These are phyloP conservation scores for Monosporascus sp. DNA, from an alignment of 2,329 filamentous ascomycete species.

Conservation along the genomic window DNA sequence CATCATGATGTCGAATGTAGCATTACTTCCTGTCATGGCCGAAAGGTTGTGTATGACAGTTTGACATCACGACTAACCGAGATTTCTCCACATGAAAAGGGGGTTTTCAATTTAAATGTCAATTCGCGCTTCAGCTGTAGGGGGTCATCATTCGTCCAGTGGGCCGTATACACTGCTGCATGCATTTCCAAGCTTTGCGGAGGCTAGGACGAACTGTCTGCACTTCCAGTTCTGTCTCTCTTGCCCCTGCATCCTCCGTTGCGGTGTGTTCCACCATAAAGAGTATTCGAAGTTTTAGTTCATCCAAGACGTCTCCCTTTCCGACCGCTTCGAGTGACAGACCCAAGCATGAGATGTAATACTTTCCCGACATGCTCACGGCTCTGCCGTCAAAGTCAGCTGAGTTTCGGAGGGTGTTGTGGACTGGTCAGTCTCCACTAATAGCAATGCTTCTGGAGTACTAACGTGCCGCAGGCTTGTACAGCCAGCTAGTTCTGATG, in stretches of 20 bases:
- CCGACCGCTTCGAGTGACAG: conserved; percentile 30
- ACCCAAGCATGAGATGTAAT: conserved; percentile 52
- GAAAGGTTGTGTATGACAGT: too few species aligned
- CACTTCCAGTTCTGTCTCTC: too few species aligned
- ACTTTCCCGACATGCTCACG: conserved; percentile 52
- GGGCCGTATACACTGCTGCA: too few species aligned
- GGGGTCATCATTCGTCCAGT: too few species aligned
- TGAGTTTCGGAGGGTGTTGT: conserved; percentile 57
- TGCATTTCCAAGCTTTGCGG: too few species aligned
- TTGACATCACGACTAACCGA: too few species aligned
- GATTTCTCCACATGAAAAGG: too few species aligned
- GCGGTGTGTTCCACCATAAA: not conserved
- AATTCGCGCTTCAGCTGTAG: too few species aligned
- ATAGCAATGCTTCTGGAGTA: not conserved
- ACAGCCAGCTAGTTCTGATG: conserved; percentile 60
- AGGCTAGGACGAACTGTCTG: too few species aligned
- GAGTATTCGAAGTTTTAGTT: conserved; percentile 1
- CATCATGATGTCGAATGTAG: too few species aligned
- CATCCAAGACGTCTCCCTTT: conserved; percentile 23
- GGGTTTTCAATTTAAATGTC: too few species aligned
- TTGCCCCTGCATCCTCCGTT: not conserved
- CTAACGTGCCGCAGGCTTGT: conserved; percentile 37
- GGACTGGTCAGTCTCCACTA: conserved; percentile 34
- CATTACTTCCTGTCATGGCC: too few species aligned
- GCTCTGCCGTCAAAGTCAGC: conserved; percentile 48